Evolutionary conservation across 345 rosid species (phyloP), one percentile per base, ranked within the genome.

Genomic region (Rhodomyrtus tomentosa): DNA sequence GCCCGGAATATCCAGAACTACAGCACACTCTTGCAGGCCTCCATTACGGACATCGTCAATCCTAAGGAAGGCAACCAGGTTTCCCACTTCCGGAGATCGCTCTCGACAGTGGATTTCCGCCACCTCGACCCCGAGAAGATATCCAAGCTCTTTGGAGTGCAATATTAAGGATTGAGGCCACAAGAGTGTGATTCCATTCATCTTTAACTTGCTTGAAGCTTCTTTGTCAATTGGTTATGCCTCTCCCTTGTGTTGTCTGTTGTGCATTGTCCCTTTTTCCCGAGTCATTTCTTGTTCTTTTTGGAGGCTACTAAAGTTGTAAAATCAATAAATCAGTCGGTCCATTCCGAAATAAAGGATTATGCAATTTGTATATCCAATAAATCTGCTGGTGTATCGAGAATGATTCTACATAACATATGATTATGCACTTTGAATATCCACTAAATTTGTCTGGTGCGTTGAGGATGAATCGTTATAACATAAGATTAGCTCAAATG

Each of bases 71-170:
- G 91, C 81, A 88, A 85, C 55, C 88, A 83, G 25, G 82, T 85
- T 82, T 81, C 91, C 40, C 87, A 84, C 4, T 83, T 84, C 74
- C 92, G 90, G n/a, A 87, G 94, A 49, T 91, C 96, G 21, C 3
- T 90, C 83, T 93, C 95, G 45, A 91, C 91, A 10, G 36, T 88
- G 85, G 95, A 93, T 85, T 86, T 91, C 38, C 91, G 92, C 14
- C 59, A 90, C 21, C 87, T 90, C 2, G 92, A 92, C 74, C 92
- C 91, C 0, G 91, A 91, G 36, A 92, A 87, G 88, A 82, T 92
- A 2, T 85, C 90, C 5, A 85, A 88, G 74, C 89, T 91, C 86
- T 88, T 87, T n/a, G 92, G 86, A 29, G 21, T 59, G 14, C 86
- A 88, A 49, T 49, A 81, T 40, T 85, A 80, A 85, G 81, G 55